Base-by-base conservation (phyloP, 352 stramenopile species). In the Globisporangium viniferum region DNA sequence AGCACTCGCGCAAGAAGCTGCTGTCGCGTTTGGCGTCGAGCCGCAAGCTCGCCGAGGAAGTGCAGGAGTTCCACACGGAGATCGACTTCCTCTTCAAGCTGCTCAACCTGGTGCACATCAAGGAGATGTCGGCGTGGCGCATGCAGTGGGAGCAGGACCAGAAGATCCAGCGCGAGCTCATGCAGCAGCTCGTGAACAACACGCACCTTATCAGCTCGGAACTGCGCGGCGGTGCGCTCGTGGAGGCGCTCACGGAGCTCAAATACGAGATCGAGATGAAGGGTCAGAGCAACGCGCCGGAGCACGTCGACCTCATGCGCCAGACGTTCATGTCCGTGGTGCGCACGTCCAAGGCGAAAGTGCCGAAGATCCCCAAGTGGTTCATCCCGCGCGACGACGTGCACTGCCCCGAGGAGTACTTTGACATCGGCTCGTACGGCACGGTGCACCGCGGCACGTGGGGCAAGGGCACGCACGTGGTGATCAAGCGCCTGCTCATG, bases 181-280 rank as follows among this genome's bases (percentile, higher is more conserved):
- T 72, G 66, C 51, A 67, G 29, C 51, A 66, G 33, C 59, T 64
- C 59, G 22, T 67, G 41, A 73, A 62, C 54, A 73, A 64, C 48
- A 62, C 36, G 36, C 53, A 58, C 24, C n/a, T 67, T 12, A 64
- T 74, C 36, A 35, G 18, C 2, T 58, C 55, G 2, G 64, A 74
- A 49, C 33, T 74, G 2, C 39, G 51, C 4, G 59, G 59, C 27
- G 36, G 36, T 3, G 64, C 57, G 49, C 59, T 74, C 39, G 59
- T 72, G n/a, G 71, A 77, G 36, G 65, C 63, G 5, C 68, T 77
- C 51, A 62, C 68, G 20, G 62, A 72, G 36, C 36, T 77, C 33
- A 67, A 74, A 60, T 72, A 70, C 57, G 68, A 77, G 68, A 64
- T 71, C 46, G 36, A 74, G 22, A 35, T 60, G 18, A 62, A 72